A percentile compares a stretch with the other conserved stretches of the same genome.
Conservation (phyloP, 2,329 filamentous ascomycete species). For the Ceratocystiopsis brevicomis region DNA sequence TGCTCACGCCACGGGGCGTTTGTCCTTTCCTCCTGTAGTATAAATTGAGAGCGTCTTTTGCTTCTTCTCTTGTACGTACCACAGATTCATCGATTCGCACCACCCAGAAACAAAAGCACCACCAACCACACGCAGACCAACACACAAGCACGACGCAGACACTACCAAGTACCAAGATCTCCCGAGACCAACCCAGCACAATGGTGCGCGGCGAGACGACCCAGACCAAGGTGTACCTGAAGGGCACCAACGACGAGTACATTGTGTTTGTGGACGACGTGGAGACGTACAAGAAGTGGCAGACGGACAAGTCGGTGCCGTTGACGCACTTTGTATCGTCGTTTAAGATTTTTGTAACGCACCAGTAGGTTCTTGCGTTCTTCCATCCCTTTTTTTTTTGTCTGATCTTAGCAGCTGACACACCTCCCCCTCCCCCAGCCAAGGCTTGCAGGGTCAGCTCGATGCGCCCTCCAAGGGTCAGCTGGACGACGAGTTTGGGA, state of each 20-base stretch:
- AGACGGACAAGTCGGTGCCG: conserved; percentile 57
- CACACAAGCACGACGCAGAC: conserved; percentile 1
- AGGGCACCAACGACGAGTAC: conserved; percentile 45
- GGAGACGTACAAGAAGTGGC: conserved; percentile 61
- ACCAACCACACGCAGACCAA: conserved; percentile 2
- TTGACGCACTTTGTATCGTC: conserved; percentile 69
- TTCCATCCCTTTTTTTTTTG: not conserved
- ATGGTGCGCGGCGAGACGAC: conserved; percentile 56
- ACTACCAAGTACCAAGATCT: conserved; percentile 1
- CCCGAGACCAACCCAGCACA: conserved; percentile 13
- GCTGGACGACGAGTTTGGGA: conserved; percentile 78
- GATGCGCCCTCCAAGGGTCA: conserved; percentile 56
- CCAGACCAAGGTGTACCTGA: conserved; percentile 69
- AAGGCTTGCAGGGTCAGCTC: conserved; percentile 65
- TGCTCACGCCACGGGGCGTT: too few species aligned
- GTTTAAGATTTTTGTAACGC: conserved; percentile 79
- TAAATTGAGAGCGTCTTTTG: too few species aligned
- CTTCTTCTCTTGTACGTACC: too few species aligned
- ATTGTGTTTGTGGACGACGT: conserved; percentile 39
- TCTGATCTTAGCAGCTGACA: not conserved
- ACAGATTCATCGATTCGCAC: too few species aligned
- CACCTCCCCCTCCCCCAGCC: conserved; percentile 31
- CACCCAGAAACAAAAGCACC: too few species aligned
- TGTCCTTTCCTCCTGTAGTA: too few species aligned
- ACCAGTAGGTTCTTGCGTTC: conserved; percentile 60